Base-by-base conservation (phyloP, 2,329 filamentous ascomycete species). In the Calonectria ilicicola region DNA sequence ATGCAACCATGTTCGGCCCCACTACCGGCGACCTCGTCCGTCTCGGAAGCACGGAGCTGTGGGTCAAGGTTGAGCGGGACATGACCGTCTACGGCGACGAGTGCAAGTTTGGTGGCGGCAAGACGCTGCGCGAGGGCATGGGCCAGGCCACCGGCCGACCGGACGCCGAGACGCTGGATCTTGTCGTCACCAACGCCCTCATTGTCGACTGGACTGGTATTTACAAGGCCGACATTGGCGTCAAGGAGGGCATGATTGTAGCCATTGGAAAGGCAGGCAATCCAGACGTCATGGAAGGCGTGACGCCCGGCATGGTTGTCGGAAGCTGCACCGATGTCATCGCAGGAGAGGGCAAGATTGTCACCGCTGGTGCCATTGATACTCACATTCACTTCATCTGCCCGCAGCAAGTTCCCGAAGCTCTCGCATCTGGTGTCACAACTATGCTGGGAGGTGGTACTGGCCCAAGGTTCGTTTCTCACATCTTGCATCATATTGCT, bases 191-290 rank as follows among this genome's bases (percentile, higher is more conserved):
- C 2, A 98, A 98, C 80, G 96, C 96, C 6, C 86, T 98, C 75
- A 93, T 98, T 44, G 89, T 98, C 23, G 96, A 98, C 85, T 97
- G 93, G 90, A 93, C 90, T 1, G 96, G 96, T 60, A 98, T 98
- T 80, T 97, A 95, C 88, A 98, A 98, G 86, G 96, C 96, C 7
- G 96, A 98, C 83, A 98, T 98, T 81, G 96, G 96, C 32, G 92
- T 98, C 83, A 98, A 97, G 83, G 85, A 95, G 77, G 96, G 96
- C 2, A 82, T 93, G 46, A 98, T 98, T 79, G 92, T 93, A 32
- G 96, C 92, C 0, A 96, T 98, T 77, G 96, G 96, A 72, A 98
- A 98, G 85, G 95, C 96, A 19, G 96, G 96, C 23, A 98, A 98
- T 80, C 96, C 96, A n/a, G 96, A 98, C 84, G 91, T 98, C 58